These are phyloP conservation scores for Aureobasidium namibiae DNA, from an alignment of 2,329 filamentous ascomycete species.

Conservation along the genomic window DNA sequence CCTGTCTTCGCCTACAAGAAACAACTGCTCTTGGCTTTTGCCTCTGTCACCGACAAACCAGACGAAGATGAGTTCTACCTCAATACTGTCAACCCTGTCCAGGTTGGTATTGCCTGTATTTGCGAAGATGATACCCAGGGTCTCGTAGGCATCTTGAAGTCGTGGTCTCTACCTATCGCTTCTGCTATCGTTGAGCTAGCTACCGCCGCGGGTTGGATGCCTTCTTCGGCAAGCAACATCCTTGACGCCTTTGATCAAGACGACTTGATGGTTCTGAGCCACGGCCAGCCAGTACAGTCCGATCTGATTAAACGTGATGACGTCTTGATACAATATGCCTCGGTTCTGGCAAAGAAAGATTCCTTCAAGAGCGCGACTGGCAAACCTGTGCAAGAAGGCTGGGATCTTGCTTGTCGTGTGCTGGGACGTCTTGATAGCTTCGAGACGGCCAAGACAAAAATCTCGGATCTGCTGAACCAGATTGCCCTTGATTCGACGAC, in stretches of 20 bases:
- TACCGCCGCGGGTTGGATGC: conserved; percentile 75
- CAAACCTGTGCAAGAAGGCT: conserved; percentile 50
- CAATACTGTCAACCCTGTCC: conserved; percentile 65
- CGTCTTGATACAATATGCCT: conserved; percentile 68
- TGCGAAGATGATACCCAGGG: conserved; percentile 77
- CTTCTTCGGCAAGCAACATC: conserved; percentile 44
- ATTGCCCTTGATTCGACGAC: conserved; percentile 62
- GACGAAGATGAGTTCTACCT: conserved; percentile 62
- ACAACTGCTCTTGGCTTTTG: conserved; percentile 63
- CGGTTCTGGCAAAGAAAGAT: conserved; percentile 46
- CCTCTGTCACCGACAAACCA: conserved; percentile 52
- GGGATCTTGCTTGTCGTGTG: conserved; percentile 81
- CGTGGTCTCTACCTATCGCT: conserved; percentile 74
- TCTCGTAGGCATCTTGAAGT: conserved; percentile 63
- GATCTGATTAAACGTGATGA: conserved; percentile 65
- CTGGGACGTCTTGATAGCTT: conserved; percentile 72
- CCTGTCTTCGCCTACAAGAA: conserved; percentile 63
- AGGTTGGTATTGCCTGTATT: conserved; percentile 72
- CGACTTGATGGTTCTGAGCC: conserved; percentile 75
- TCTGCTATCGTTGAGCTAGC: conserved; percentile 76
- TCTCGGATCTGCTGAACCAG: conserved; percentile 63
- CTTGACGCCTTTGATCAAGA: conserved; percentile 69
- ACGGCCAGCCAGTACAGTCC: conserved; percentile 51
- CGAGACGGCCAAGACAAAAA: conserved; percentile 61
- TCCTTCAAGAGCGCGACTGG: conserved; percentile 29